Evolutionary conservation across 805 yeast species (phyloP).

Genomic region (Candida qinlingensis): DNA sequence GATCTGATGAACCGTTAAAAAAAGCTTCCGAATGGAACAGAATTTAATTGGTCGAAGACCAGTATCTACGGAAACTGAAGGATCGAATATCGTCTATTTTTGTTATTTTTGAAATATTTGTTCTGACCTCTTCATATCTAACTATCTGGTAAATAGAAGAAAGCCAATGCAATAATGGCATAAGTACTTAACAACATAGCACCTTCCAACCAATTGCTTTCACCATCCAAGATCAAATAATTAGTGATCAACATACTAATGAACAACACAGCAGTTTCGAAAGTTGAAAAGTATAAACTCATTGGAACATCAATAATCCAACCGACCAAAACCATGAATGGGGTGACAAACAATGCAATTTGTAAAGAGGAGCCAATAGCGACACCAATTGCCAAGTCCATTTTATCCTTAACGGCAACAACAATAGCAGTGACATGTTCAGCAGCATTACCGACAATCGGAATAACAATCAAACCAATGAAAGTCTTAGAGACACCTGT

Average conservation of each 20-base stretch:
- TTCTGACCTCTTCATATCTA: slow-evolving; percentile 1
- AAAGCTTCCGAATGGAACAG: too few relatives aligned
- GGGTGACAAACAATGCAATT: slow-evolving; percentile 92
- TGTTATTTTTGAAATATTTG: too few relatives aligned
- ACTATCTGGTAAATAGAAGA: slow-evolving; percentile 77
- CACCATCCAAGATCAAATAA: slow-evolving; percentile 86
- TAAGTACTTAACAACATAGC: slow-evolving; percentile 87
- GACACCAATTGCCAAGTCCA: slow-evolving; percentile 96
- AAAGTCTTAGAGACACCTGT: slow-evolving; percentile 92
- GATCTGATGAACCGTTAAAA: too few relatives aligned
- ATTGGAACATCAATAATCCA: slow-evolving; percentile 89
- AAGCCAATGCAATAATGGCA: slow-evolving; percentile 81
- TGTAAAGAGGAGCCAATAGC: slow-evolving; percentile 96
- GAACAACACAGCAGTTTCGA: slow-evolving; percentile 90
- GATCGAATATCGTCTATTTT: too few relatives aligned
- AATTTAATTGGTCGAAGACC: too few relatives aligned
- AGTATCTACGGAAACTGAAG: too few relatives aligned
- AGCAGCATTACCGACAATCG: slow-evolving; percentile 98
- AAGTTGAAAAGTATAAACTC: slow-evolving; percentile 86
- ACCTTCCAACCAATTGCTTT: slow-evolving; percentile 96
- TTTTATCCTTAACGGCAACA: slow-evolving; percentile 92
- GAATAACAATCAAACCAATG: slow-evolving; percentile 88
- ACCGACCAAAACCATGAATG: slow-evolving; percentile 91
- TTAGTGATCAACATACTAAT: slow-evolving; percentile 85
- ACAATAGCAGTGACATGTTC: slow-evolving; percentile 96